Evolutionary conservation across 768 basidiomycete genomes (phyloP), one percentile per base, ranked within the genome.

Genomic region (Russula virescens): DNA sequence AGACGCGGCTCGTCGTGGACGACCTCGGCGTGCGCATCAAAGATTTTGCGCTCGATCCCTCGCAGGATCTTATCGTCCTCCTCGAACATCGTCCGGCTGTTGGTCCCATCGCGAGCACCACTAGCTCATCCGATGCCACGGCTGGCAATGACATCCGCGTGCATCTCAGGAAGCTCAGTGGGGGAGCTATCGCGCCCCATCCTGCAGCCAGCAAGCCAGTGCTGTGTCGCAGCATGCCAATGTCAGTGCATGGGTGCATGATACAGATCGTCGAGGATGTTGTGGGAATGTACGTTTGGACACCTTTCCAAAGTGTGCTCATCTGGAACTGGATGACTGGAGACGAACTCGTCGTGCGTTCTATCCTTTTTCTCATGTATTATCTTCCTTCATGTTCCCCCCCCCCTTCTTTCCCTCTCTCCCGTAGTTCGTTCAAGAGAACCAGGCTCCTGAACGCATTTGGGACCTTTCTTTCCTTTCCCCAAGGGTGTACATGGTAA

Each of bases 41-140:
- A 48, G 85, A 86, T 67, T 84, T 86, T 62, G 83, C 82, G 0
- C 80, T 86, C n/a, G 85, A 87, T 66, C 84, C 86, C 0, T 78
- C 81, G 8, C 86, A 87, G 69, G 83, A 87, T 65, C 68, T 87
- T 50, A 73, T 86, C 42, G 76, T 80, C 9, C 69, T 82, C 18
- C 70, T 83, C n/a, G 67, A 70, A 14, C 60, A 63, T 23, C 52
- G 46, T 1, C 40, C 50, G 14, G 51, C 31, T 1, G 21, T 14
- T 26, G 48, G 53, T 3, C 61, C 55, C 2, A 42, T 34, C 13
- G 31, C 55, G 0, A 50, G 23, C 8, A 60, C 13, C 8, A 56
- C 25, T 16, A 57, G 55, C 60, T 14, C 51, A 4, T 2, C 45
- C 58, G 8, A 38, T 11, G 8, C 38, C 10, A 11, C 10, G 19